Evolutionary conservation across 495 filamentous ascomycete genomes (phyloP), one percentile per base, ranked within the genome.

Genomic region (Daldinia childiae): DNA sequence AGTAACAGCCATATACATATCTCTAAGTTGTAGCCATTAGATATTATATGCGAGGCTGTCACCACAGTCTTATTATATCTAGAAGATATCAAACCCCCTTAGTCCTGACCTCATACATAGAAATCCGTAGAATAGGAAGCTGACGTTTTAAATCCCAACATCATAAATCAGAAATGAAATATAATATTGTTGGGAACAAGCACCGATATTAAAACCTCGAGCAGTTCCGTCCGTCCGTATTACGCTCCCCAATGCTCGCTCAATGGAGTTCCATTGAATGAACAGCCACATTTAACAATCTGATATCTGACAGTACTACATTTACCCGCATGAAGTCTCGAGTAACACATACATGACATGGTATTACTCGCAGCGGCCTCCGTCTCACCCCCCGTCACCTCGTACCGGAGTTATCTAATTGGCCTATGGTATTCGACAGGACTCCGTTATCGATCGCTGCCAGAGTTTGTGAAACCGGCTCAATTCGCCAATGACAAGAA

Each of bases 271-370:
- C 34, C 34, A 36, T 36, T 3, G 2, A 48, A 34, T 21, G 17
- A 4, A 7, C 29, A 39, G 55, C 32, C 19, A 41, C 55, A 38
- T 58, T 58, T 24, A 24, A 0, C 17, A 38, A 54, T 54, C 50
- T 54, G 50, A 54, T 30, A 30, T 26, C 24, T 54, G 24, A 54
- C 26, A 51, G 11, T 30, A 30, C 15, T 17, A n/a, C 30, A 57
- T 19, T 57, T 36, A 57, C 17, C 30, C 54, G 54, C 54, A 57
- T 57, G n/a, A 19, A 29, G 27, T 19, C 54, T 57, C 30, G 54
- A 57, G 54, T 38, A 36, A 17, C 54, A 57, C 54, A 19, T 6
- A 34, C 43, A 36, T 17, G 15, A 34, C 43, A 36, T 17, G 15
- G 30, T 57, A 57, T 57, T 57, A 57, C 54, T 19, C 27, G 54